A percentile compares a stretch with the other conserved stretches of the same genome.
Evolutionary conservation across 352 stramenopile genomes (phyloP).

Genomic region (Globisporangium rhizosaccharum): DNA sequence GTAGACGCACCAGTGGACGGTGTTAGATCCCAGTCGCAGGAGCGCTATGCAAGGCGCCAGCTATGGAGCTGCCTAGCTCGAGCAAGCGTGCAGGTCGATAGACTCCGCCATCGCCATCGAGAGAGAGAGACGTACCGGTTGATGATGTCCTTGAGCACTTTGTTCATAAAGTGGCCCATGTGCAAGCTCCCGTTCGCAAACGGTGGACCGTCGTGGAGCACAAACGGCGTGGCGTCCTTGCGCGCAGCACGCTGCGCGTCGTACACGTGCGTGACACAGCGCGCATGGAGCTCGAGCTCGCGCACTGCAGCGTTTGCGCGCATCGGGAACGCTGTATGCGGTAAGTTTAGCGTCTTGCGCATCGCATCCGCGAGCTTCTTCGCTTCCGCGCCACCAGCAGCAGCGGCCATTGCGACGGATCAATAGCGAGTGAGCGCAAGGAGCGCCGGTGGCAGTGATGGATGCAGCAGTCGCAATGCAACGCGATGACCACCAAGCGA

Average conservation of each 20-base stretch:
- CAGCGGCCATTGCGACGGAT: neutral
- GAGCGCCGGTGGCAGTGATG: no score
- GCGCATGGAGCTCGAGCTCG: constrained; percentile 64
- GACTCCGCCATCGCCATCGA: neutral
- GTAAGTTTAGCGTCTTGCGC: constrained; percentile 93
- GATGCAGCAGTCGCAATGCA: no score
- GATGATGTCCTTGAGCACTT: constrained; percentile 97
- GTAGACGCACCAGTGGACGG: no score
- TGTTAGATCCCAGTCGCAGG: no score
- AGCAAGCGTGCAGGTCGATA: no score
- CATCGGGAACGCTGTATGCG: constrained; percentile 95
- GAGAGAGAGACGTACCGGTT: constrained; percentile 56
- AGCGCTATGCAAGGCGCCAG: no score
- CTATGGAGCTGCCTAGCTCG: no score
- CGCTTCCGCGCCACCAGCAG: constrained; percentile 23
- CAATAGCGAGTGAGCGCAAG: no score
- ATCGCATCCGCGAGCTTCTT: constrained; percentile 69
- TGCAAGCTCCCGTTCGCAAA: constrained; percentile 99
- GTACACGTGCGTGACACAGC: constrained; percentile 66
- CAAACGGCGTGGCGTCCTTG: constrained; percentile 57
- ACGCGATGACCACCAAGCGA: no score
- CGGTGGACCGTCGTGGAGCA: constrained; percentile 97
- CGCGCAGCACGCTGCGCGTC: constrained; percentile 20
- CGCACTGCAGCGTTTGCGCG: constrained; percentile 90
- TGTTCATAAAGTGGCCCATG: constrained; percentile 95